These are phyloP conservation scores for Chenopodium berlandieri DNA, from an alignment of 148 eudicot genomes.

Conservation along the genomic window DNA sequence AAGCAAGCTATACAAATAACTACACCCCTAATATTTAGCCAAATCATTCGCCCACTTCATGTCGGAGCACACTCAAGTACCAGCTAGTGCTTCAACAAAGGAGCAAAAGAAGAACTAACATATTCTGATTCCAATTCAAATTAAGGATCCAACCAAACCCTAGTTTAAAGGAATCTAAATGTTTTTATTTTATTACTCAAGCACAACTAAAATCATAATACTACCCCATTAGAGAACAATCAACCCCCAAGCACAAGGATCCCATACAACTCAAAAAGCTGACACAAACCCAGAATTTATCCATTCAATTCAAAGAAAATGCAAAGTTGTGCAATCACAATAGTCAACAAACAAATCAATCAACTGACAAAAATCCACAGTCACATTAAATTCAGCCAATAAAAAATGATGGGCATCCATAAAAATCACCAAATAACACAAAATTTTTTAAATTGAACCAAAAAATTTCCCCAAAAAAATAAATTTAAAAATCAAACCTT, in stretches of 20 bases:
- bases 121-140: background rate
- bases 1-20: background rate
- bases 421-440: slow-evolving; percentile 10
- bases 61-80: background rate
- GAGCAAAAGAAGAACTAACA: background rate
- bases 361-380: background rate
- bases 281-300: background rate
- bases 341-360: background rate
- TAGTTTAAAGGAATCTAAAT: background rate
- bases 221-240: too few species aligned
- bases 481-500: background rate
- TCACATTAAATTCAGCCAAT: background rate
- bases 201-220: background rate
- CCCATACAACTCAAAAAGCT: background rate
- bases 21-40: background rate
- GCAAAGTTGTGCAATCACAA: background rate
- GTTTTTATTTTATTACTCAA: background rate
- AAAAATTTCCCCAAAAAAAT: background rate
- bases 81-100: background rate
- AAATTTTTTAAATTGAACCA: background rate
- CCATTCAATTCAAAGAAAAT: background rate
- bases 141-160: background rate
- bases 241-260: slow-evolving; percentile 1
- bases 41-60: background rate
- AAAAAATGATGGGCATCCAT: slow-evolving; percentile 2